Evolutionary conservation across 1,284 basidiomycete genomes (phyloP).

Genomic region (Ceratobasidium sp.): DNA sequence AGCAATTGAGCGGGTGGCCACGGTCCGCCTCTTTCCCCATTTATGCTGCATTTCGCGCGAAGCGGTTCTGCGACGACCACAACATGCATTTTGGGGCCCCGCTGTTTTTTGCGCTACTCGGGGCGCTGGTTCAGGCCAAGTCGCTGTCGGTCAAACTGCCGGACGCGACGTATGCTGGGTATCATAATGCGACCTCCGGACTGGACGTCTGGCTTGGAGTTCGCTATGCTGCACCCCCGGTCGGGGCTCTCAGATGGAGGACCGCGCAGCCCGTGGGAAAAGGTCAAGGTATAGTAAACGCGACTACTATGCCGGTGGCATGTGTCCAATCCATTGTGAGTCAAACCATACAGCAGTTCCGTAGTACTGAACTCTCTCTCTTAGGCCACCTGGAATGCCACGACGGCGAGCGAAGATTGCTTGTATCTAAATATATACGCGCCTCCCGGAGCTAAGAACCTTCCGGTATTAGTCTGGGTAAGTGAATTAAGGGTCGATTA

Average conservation of each 20-base stretch:
- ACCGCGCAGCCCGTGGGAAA: not conserved
- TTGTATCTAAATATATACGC: conserved; percentile 27
- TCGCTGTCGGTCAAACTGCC: conserved; percentile 16
- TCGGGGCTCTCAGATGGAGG: conserved; percentile 21
- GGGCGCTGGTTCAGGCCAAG: not conserved
- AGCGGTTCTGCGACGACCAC: conserved; percentile 5
- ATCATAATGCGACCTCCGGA: conserved; percentile 22
- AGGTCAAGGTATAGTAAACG: conserved; percentile 15
- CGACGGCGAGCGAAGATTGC: conserved; percentile 20
- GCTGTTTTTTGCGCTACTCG: not conserved
- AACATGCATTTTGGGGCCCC: conserved; percentile 12
- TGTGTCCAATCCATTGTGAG: conserved; percentile 23
- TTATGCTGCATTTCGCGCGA: conserved; percentile 1
- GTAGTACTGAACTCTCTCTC: not conserved
- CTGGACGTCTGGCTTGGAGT: conserved; percentile 33
- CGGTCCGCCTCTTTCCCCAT: conserved; percentile 25
- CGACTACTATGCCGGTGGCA: conserved; percentile 8
- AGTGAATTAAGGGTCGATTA: not conserved
- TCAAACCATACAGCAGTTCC: not conserved
- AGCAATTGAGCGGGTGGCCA: conserved; percentile 14
- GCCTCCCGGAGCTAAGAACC: conserved; percentile 9
- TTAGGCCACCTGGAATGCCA: conserved; percentile 26
- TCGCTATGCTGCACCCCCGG: conserved; percentile 24
- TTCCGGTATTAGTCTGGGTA: conserved; percentile 30
- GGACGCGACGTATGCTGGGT: conserved; percentile 27